Evolutionary conservation across 179 eudicot genomes (phyloP).

Genomic region (Silene vulgaris): DNA sequence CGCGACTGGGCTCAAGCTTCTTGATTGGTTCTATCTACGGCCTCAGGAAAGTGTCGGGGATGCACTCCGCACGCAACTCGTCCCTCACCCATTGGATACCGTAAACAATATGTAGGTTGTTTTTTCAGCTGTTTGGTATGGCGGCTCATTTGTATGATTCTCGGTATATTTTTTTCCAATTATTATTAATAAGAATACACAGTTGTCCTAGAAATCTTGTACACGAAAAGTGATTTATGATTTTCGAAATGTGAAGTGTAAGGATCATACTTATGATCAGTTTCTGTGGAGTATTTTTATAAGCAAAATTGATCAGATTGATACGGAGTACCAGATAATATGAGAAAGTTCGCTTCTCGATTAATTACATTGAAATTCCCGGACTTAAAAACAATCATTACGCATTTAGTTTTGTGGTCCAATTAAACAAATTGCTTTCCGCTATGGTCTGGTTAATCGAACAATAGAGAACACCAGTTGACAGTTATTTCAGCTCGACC

Average conservation of each 20-base stretch:
- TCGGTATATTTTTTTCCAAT: constrained; percentile 22
- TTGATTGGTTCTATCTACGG: constrained; percentile 15
- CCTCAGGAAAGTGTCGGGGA: neutral
- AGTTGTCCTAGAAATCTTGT: neutral
- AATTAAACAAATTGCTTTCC: too few species aligned
- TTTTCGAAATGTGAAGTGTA: constrained; percentile 5
- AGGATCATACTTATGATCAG: neutral
- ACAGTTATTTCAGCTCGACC: too few species aligned
- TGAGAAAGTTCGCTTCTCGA: too few species aligned
- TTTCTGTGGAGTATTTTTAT: neutral
- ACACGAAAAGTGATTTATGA: constrained; percentile 9
- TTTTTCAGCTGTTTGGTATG: constrained; percentile 23
- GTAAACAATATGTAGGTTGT: constrained; percentile 5
- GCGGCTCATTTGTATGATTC: constrained; percentile 30
- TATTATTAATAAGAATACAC: neutral
- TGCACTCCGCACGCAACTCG: neutral
- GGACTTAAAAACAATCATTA: too few species aligned
- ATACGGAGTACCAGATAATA: too few species aligned
- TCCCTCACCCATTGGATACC: neutral
- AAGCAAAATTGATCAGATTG: too few species aligned
- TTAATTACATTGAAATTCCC: too few species aligned
- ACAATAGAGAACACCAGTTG: too few species aligned
- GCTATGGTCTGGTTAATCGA: too few species aligned
- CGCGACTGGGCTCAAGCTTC: constrained; percentile 1
- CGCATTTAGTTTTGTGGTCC: too few species aligned